phyloP scores from a whole-genome alignment of 345 rosid species.

The Anacardium occidentale region DNA sequence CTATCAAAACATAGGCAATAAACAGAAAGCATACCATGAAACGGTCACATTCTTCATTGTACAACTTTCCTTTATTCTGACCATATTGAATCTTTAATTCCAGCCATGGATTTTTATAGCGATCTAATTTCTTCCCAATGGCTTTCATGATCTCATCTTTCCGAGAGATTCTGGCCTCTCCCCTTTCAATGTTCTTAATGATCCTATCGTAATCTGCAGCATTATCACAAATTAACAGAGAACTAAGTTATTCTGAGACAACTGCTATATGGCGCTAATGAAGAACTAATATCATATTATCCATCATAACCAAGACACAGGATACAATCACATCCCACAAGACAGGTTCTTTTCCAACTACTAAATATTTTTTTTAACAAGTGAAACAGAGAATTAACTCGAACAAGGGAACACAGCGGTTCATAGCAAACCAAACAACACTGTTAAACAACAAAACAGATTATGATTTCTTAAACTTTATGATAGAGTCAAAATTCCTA shows the following conservation, averaged over 20 bases:
- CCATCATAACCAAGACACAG: not conserved
- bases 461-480: no score
- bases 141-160: constrained; percentile 99
- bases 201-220: constrained; percentile 83
- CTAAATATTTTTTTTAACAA: not conserved
- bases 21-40: constrained; percentile 59
- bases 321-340: not conserved
- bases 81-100: constrained; percentile 98
- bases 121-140: constrained; percentile 93
- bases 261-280: not conserved
- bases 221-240: not conserved
- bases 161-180: constrained; percentile 92
- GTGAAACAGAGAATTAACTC: not conserved
- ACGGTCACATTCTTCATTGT: constrained; percentile 96
- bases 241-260: not conserved
- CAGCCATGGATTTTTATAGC: constrained; percentile 97
- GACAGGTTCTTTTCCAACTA: not conserved
- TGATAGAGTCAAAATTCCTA: no score
- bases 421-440: not conserved
- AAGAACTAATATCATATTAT: not conserved
- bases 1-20: not conserved
- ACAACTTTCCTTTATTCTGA: constrained; percentile 94
- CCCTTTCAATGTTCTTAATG: constrained; percentile 94
- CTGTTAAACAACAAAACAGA: no score
- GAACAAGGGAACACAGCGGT: not conserved